A percentile compares a stretch with the other conserved stretches of the same genome.
These are phyloP conservation scores for Coemansia sp. DNA, from an alignment of 192 early-diverging fungal species.

Conservation along the genomic window DNA sequence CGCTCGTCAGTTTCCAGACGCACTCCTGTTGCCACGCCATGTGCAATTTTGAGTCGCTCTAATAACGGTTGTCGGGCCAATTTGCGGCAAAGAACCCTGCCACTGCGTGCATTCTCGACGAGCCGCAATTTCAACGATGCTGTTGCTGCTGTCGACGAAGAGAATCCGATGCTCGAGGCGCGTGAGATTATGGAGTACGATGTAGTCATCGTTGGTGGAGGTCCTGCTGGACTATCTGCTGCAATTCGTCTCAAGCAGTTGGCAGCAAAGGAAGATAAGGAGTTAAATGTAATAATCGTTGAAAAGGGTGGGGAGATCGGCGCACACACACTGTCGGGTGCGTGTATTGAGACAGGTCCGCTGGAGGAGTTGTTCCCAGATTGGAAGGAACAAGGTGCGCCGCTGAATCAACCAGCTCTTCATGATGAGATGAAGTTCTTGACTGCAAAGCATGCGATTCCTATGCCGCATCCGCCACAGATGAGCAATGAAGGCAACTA, in stretches of 20 bases:
- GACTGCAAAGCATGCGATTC: slow-evolving; percentile 73
- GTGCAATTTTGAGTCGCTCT: background rate
- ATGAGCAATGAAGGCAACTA: slow-evolving; percentile 98
- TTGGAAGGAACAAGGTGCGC: slow-evolving; percentile 95
- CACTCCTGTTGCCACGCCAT: background rate
- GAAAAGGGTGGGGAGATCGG: slow-evolving; percentile 96
- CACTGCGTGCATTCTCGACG: slow-evolving; percentile 10
- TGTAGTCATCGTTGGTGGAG: slow-evolving; percentile 93
- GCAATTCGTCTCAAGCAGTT: slow-evolving; percentile 93
- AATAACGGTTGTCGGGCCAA: background rate
- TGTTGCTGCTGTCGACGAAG: slow-evolving; percentile 18
- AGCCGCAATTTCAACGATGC: slow-evolving; percentile 16
- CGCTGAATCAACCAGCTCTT: slow-evolving; percentile 80
- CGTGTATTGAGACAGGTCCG: slow-evolving; percentile 89
- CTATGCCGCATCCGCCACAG: slow-evolving; percentile 87
- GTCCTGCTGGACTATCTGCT: slow-evolving; percentile 92
- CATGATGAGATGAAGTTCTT: slow-evolving; percentile 85
- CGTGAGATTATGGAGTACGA: slow-evolving; percentile 86
- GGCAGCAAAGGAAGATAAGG: slow-evolving; percentile 75
- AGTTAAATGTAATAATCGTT: slow-evolving; percentile 84
- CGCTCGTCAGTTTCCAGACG: background rate
- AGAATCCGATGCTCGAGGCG: slow-evolving; percentile 57
- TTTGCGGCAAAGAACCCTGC: background rate
- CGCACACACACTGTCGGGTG: slow-evolving; percentile 93
- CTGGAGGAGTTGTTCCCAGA: slow-evolving; percentile 95